These are phyloP conservation scores for Powellomyces hirtus DNA, from an alignment of 192 early-diverging fungal species.

Conservation along the genomic window DNA sequence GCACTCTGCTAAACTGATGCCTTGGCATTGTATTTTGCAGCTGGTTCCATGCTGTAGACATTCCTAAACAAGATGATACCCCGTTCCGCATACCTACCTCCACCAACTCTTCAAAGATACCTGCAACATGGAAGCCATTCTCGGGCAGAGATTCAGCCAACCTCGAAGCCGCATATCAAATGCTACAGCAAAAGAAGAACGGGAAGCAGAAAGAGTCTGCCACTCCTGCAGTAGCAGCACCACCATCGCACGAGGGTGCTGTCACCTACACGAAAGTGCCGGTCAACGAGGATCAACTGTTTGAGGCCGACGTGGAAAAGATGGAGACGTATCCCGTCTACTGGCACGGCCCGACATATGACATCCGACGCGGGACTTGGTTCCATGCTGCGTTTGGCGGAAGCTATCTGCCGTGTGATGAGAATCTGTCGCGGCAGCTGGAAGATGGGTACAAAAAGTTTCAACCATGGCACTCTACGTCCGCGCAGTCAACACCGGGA, in stretches of 20 bases:
- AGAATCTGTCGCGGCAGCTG: slow-evolving; percentile 74
- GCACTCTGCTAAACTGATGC: too few relatives aligned
- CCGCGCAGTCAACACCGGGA: neutral
- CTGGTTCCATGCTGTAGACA: slow-evolving; percentile 54
- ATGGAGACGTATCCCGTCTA: slow-evolving; percentile 71
- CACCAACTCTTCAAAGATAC: slow-evolving; percentile 15
- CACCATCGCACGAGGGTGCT: too few relatives aligned
- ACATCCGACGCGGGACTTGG: slow-evolving; percentile 81
- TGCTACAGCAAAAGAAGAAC: neutral
- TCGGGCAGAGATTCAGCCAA: slow-evolving; percentile 35
- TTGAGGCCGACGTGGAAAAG: slow-evolving; percentile 73
- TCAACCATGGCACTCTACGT: slow-evolving; percentile 49
- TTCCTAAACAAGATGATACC: slow-evolving; percentile 43
- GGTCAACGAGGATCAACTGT: slow-evolving; percentile 77
- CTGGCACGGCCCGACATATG: slow-evolving; percentile 80
- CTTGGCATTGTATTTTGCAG: too few relatives aligned
- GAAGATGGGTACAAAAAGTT: slow-evolving; percentile 78
- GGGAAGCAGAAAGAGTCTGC: neutral
- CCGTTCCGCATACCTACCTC: slow-evolving; percentile 37
- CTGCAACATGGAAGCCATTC: slow-evolving; percentile 41
- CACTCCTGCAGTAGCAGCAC: neutral
- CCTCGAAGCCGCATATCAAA: slow-evolving; percentile 38
- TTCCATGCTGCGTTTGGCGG: slow-evolving; percentile 65
- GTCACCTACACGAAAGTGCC: slow-evolving; percentile 57
- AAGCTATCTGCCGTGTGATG: slow-evolving; percentile 77